Percentiles rank a stretch among this genome's conserved stretches.
Evolutionary conservation across 2,329 filamentous ascomycete genomes (phyloP).

Genomic region (Fonsecaea pedrosoi): DNA sequence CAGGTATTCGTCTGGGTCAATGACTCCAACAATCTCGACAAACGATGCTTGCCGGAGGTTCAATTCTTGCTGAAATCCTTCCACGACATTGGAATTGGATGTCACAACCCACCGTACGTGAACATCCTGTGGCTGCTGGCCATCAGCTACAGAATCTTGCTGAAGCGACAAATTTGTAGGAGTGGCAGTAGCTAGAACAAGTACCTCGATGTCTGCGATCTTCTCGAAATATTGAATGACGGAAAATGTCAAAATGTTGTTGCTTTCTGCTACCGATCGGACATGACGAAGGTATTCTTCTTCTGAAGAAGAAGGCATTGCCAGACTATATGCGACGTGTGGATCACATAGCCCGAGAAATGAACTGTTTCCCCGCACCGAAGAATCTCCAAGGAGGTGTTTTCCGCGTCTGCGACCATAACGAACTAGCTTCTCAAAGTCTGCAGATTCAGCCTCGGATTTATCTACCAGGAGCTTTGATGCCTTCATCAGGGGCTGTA

Average conservation of each 20-base stretch:
- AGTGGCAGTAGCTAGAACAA: conserved; percentile 5
- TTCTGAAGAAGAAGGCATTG: neutral
- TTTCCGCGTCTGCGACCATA: conserved; percentile 14
- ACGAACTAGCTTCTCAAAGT: conserved; percentile 15
- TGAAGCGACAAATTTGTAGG: neutral
- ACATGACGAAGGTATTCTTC: neutral
- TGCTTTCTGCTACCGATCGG: neutral
- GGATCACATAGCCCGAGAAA: neutral
- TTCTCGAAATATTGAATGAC: neutral
- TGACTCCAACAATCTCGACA: neutral
- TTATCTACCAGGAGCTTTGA: conserved; percentile 3
- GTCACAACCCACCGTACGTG: neutral
- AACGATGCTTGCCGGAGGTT: neutral
- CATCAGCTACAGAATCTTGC: neutral
- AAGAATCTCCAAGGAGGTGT: neutral
- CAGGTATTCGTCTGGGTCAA: neutral
- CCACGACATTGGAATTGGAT: neutral
- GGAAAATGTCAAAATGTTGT: neutral
- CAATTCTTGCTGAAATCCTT: neutral
- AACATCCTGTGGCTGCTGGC: neutral
- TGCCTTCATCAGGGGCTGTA: neutral
- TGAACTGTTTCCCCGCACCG: neutral
- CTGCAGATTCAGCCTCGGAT: neutral
- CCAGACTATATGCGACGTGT: neutral
- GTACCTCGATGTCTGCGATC: conserved; percentile 1